These are phyloP conservation scores for Monosporascus sp. DNA, from an alignment of 2,329 filamentous ascomycete genomes.

Conservation along the genomic window DNA sequence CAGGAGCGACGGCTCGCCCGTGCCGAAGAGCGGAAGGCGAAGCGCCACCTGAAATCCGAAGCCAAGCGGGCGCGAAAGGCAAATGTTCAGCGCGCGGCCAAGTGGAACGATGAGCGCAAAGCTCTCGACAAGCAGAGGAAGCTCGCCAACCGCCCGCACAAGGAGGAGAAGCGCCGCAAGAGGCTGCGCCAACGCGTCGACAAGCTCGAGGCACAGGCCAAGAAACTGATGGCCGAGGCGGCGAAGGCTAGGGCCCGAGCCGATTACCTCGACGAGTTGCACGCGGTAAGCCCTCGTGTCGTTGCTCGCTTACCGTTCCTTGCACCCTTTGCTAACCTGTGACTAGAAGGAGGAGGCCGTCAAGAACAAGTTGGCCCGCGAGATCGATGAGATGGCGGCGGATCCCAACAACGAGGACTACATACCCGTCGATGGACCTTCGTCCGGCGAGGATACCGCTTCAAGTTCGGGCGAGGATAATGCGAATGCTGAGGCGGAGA, in stretches of 20 bases:
- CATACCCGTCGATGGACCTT: conserved; percentile 13
- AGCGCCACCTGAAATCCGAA: conserved; percentile 30
- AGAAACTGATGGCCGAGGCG: conserved; percentile 36
- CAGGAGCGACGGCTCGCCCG: conserved; percentile 21
- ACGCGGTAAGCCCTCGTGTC: conserved; percentile 15
- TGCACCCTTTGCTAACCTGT: conserved; percentile 4
- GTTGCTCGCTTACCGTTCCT: neutral
- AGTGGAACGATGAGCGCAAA: conserved; percentile 30
- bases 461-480: neutral
- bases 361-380: conserved; percentile 17
- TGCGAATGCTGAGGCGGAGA: neutral
- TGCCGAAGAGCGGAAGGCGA: conserved; percentile 30
- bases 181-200: conserved; percentile 34
- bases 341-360: conserved; percentile 19
- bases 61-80: conserved; percentile 34
- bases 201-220: conserved; percentile 35
- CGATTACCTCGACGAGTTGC: conserved; percentile 20
- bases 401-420: conserved; percentile 16
- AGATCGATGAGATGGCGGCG: conserved; percentile 13
- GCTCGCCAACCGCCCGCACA: conserved; percentile 19
- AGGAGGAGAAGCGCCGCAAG: conserved; percentile 33
- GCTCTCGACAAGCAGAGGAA: conserved; percentile 29
- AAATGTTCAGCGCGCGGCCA: conserved; percentile 25
- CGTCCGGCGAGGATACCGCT: neutral
- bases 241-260: conserved; percentile 28